phyloP scores from a whole-genome alignment of 495 filamentous ascomycete species.

The Cercophora scortea region DNA sequence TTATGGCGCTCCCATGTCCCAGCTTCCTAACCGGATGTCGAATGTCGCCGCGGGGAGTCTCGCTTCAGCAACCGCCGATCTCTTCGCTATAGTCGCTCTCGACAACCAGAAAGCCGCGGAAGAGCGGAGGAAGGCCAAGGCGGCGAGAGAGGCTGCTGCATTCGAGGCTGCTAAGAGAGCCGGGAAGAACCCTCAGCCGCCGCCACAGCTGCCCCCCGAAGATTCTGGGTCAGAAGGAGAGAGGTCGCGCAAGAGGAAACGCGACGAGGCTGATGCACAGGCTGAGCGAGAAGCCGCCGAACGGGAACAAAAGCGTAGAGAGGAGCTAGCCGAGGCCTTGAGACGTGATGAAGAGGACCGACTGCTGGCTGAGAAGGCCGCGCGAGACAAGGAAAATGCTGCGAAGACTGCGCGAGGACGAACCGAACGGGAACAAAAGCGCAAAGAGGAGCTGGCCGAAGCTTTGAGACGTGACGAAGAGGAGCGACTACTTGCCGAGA shows the following conservation, averaged over 20 bases:
- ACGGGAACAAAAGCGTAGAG: neutral
- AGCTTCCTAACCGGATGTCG: constrained; percentile 11
- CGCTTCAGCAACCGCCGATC: constrained; percentile 7
- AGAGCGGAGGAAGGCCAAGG: constrained; percentile 1
- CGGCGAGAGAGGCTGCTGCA: neutral
- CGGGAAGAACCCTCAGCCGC: too few relatives aligned
- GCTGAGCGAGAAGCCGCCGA: neutral
- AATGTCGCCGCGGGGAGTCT: constrained; percentile 7
- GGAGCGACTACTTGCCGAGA: neutral
- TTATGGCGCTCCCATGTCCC: constrained; percentile 21
- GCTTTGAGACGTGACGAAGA: neutral
- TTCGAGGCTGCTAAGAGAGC: too few relatives aligned
- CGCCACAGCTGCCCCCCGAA: neutral
- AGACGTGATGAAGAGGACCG: neutral
- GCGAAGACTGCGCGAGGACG: neutral
- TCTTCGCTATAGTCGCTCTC: constrained; percentile 8
- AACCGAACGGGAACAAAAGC: neutral
- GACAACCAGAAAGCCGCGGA: constrained; percentile 10
- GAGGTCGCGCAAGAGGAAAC: neutral
- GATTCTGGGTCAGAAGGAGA: neutral
- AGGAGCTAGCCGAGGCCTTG: neutral
- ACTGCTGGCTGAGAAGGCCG: neutral
- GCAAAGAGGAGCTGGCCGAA: neutral
- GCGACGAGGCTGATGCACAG: neutral
- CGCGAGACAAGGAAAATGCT: neutral